Percentiles rank a stretch among this genome's conserved stretches.
phyloP scores from a whole-genome alignment of 1,139 yeast genomes.

The Pichia terricola region DNA sequence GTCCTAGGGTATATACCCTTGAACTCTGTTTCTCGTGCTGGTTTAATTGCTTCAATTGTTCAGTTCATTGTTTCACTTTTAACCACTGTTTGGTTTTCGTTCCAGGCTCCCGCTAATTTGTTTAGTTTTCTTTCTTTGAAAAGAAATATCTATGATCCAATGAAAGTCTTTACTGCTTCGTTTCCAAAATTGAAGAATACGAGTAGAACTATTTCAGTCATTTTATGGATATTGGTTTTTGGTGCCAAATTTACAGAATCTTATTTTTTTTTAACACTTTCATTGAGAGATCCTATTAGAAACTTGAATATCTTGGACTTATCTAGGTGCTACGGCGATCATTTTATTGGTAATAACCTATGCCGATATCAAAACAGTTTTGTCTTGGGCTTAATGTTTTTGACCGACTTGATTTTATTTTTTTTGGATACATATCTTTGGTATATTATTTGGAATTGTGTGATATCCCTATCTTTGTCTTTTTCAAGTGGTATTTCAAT shows the following conservation, averaged over 20 bases:
- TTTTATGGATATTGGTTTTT: slow-evolving; percentile 63
- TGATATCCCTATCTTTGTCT: slow-evolving; percentile 62
- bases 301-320: slow-evolving; percentile 52
- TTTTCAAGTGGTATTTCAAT: slow-evolving; percentile 70
- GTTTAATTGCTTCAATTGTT: slow-evolving; percentile 40
- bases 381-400: slow-evolving; percentile 42
- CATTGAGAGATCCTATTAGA: slow-evolving; percentile 70
- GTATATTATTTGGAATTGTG: slow-evolving; percentile 75
- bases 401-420: slow-evolving; percentile 65
- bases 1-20: slow-evolving; percentile 45
- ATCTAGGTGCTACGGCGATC: slow-evolving; percentile 56
- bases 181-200: slow-evolving; percentile 46
- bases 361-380: slow-evolving; percentile 56
- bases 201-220: slow-evolving; percentile 46
- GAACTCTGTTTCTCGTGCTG: slow-evolving; percentile 40
- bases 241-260: slow-evolving; percentile 71
- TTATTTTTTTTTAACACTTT: slow-evolving; percentile 68
- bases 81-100: slow-evolving; percentile 52
- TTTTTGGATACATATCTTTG: slow-evolving; percentile 82
- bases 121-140: slow-evolving; percentile 29
- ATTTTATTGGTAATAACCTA: slow-evolving; percentile 36
- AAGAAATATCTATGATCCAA: slow-evolving; percentile 22
- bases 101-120: slow-evolving; percentile 47
- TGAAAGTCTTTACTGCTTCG: slow-evolving; percentile 36
- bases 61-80: slow-evolving; percentile 54